Conservation (phyloP, 139 green algal genomes). For the Deuterostichococcus epilithicus region DNA sequence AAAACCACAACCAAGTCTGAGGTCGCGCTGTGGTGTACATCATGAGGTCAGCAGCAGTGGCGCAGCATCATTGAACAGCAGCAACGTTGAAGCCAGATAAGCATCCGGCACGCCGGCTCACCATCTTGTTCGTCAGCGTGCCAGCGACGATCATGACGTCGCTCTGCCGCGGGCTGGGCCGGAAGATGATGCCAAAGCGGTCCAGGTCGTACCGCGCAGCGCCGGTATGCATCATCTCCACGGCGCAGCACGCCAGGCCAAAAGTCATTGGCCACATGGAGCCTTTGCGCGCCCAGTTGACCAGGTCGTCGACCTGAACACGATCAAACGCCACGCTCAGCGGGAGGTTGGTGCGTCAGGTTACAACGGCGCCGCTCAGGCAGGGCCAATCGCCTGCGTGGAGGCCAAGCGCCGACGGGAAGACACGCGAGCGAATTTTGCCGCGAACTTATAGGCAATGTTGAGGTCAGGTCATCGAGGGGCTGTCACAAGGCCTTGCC, state of each 20-base stretch:
- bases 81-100: too few species aligned
- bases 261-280: constrained; percentile 98
- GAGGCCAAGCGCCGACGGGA: too few species aligned
- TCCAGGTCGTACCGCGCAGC: constrained; percentile 80
- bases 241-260: constrained; percentile 91
- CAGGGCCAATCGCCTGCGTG: too few species aligned
- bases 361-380: too few species aligned
- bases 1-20: not conserved
- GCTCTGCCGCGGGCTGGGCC: constrained; percentile 83
- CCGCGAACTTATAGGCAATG: not conserved
- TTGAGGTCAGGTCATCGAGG: too few species aligned
- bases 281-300: constrained; percentile 88
- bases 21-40: too few species aligned
- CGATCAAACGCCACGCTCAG: constrained; percentile 44
- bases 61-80: too few species aligned
- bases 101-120: not conserved
- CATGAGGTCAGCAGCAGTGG: too few species aligned
- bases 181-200: constrained; percentile 96
- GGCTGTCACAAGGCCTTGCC: too few species aligned
- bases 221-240: constrained; percentile 92
- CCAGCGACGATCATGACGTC: constrained; percentile 97
- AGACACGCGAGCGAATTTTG: too few species aligned
- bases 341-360: not conserved
- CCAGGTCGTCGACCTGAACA: constrained; percentile 73
- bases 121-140: constrained; percentile 98